phyloP scores from a whole-genome alignment of 2,329 filamentous ascomycete genomes.

The Fonsecaea multimorphosa region DNA sequence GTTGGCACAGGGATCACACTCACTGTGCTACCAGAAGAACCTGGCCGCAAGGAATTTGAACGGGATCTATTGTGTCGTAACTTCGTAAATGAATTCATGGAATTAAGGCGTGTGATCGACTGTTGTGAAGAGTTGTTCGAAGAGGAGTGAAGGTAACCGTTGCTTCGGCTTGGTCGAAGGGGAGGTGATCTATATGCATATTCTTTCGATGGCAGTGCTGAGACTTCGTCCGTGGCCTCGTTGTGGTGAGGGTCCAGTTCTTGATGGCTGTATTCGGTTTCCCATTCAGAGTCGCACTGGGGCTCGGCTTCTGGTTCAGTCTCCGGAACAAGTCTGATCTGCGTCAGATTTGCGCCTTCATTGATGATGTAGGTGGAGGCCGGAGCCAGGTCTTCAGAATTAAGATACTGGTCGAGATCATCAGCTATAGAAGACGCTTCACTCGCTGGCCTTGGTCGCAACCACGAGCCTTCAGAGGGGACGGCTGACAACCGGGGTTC shows the following conservation, averaged over 20 bases:
- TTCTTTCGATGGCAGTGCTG: conserved; percentile 35
- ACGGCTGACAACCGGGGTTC: conserved; percentile 54
- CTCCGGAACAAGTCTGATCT: conserved; percentile 35
- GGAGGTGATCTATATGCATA: conserved; percentile 36
- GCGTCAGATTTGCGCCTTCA: conserved; percentile 33
- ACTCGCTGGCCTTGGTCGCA: conserved; percentile 42
- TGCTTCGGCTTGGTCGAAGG: conserved; percentile 30
- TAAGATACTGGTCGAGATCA: conserved; percentile 35
- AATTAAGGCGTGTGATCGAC: conserved; percentile 33
- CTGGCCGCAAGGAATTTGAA: conserved; percentile 35
- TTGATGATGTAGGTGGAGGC: conserved; percentile 36
- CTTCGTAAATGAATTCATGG: conserved; percentile 37
- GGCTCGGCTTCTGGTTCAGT: conserved; percentile 24
- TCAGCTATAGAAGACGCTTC: conserved; percentile 29
- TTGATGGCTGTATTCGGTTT: conserved; percentile 2
- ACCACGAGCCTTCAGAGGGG: conserved; percentile 49
- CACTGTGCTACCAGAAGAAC: conserved; percentile 54
- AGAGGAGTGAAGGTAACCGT: conserved; percentile 29
- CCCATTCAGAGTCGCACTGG: conserved; percentile 20
- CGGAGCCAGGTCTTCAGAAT: conserved; percentile 34
- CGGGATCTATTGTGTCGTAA: conserved; percentile 44
- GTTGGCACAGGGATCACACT: conserved; percentile 49
- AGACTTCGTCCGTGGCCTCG: conserved; percentile 41
- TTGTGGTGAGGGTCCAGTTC: conserved; percentile 15
- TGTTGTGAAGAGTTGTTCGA: conserved; percentile 28